Conservation (phyloP, 2,329 filamentous ascomycete species). For the Helotiales sp. region DNA sequence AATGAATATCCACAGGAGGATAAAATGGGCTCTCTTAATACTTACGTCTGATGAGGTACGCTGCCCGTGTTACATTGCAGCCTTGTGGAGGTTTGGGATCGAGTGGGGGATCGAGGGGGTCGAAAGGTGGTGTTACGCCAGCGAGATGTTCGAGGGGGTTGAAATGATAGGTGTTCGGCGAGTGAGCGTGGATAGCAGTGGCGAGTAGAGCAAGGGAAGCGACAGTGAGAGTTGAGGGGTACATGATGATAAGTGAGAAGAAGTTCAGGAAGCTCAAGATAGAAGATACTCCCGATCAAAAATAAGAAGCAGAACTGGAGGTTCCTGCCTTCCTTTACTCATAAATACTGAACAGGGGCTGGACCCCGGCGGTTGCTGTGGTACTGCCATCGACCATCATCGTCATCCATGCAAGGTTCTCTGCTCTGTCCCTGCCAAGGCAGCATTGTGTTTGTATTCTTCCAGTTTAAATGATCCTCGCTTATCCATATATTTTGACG, state of each 20-base stretch:
- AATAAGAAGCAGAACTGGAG: background rate
- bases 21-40: too few species aligned
- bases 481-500: background rate
- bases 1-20: too few species aligned
- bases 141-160: slow-evolving; percentile 55
- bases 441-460: background rate
- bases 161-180: slow-evolving; percentile 46
- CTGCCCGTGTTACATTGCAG: slow-evolving; percentile 54
- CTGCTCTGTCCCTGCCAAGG: slow-evolving; percentile 5
- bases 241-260: background rate
- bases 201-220: slow-evolving; percentile 20
- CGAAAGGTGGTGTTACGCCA: slow-evolving; percentile 56
- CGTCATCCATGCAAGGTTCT: background rate
- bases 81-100: slow-evolving; percentile 54
- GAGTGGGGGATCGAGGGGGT: slow-evolving; percentile 51
- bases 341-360: background rate
- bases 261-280: background rate
- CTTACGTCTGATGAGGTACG: slow-evolving; percentile 55
- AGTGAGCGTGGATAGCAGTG: slow-evolving; percentile 16
- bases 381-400: background rate
- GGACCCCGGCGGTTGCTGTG: too few species aligned
- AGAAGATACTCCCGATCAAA: background rate
- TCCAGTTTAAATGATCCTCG: slow-evolving; percentile 5
- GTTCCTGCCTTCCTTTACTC: background rate
- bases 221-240: slow-evolving; percentile 17